Evolutionary conservation across 2,329 filamentous ascomycete species (phyloP).

Genomic region (Teratosphaeria zuluensis): DNA sequence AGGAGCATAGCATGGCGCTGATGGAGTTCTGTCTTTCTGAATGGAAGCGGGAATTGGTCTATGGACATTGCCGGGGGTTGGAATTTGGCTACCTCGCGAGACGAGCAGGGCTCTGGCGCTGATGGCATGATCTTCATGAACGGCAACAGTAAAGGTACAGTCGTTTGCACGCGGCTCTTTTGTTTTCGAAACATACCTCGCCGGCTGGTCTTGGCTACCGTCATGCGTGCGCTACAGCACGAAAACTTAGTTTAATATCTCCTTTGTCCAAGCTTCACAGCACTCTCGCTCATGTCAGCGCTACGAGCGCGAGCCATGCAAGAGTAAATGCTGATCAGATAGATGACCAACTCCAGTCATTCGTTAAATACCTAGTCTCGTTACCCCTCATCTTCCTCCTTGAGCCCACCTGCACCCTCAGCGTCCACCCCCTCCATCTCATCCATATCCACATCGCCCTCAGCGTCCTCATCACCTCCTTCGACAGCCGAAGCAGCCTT

Average conservation of each 20-base stretch:
- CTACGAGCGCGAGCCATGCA: background rate
- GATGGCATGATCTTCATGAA: background rate
- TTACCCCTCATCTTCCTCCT: background rate
- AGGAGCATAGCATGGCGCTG: constrained; percentile 7
- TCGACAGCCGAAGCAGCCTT: constrained; percentile 13
- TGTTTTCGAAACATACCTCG: background rate
- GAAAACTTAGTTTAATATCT: background rate
- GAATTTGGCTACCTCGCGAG: too few species aligned
- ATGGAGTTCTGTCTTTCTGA: constrained; percentile 1
- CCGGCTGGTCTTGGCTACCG: background rate
- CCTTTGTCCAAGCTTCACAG: constrained; percentile 1
- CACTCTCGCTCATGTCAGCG: background rate
- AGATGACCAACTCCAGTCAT: constrained; percentile 21
- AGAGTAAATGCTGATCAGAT: constrained; percentile 6
- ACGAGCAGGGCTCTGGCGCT: background rate
- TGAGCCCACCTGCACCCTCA: constrained; percentile 6
- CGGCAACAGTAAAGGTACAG: background rate
- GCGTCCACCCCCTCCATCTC: constrained; percentile 11
- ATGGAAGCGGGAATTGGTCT: background rate
- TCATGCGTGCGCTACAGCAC: background rate
- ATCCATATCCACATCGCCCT: constrained; percentile 14
- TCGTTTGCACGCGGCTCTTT: background rate
- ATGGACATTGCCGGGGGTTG: too few species aligned
- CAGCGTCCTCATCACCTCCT: constrained; percentile 7
- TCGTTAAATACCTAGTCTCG: constrained; percentile 4